phyloP scores from a whole-genome alignment of 345 rosid genomes.

The Moricandia moricandioides region DNA sequence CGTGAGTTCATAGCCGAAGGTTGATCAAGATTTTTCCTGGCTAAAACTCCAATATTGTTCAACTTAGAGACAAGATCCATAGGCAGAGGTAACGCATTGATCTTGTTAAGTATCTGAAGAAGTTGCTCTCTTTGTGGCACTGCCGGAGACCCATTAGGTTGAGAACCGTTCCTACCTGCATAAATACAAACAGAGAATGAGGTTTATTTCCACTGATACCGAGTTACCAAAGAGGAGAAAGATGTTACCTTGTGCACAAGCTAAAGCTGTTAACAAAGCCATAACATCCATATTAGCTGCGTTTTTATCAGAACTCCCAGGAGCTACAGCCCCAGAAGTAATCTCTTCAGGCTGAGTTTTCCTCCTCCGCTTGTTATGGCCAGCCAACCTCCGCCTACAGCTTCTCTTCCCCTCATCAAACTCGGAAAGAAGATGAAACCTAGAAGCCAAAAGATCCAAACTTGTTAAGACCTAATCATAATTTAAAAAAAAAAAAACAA shows the following conservation, averaged over 20 bases:
- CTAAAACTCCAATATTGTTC: conserved; percentile 43
- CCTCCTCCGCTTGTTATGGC: conserved; percentile 73
- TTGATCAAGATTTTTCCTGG: conserved; percentile 46
- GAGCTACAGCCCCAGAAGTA: conserved; percentile 44
- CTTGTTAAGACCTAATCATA: not conserved
- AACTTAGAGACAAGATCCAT: conserved; percentile 62
- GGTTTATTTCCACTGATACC: conserved; percentile 1
- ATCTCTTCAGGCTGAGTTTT: conserved; percentile 78
- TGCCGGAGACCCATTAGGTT: conserved; percentile 30
- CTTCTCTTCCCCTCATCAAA: conserved; percentile 90
- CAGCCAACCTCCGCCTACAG: conserved; percentile 80
- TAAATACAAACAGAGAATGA: not conserved
- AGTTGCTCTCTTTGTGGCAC: conserved; percentile 68
- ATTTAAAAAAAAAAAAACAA: not conserved
- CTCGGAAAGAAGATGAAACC: conserved; percentile 80
- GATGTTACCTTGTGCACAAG: conserved; percentile 62
- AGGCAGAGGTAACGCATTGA: conserved; percentile 75
- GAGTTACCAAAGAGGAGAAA: not conserved
- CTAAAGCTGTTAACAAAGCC: conserved; percentile 62
- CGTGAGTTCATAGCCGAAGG: conserved; percentile 34
- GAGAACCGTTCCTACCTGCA: conserved; percentile 54
- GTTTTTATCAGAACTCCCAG: conserved; percentile 42
- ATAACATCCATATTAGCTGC: conserved; percentile 52
- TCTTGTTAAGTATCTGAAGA: conserved; percentile 69
- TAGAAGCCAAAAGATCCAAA: conserved; percentile 12